Conservation (phyloP, 129 eudicot species). For the Flaveria robusta region DNA sequence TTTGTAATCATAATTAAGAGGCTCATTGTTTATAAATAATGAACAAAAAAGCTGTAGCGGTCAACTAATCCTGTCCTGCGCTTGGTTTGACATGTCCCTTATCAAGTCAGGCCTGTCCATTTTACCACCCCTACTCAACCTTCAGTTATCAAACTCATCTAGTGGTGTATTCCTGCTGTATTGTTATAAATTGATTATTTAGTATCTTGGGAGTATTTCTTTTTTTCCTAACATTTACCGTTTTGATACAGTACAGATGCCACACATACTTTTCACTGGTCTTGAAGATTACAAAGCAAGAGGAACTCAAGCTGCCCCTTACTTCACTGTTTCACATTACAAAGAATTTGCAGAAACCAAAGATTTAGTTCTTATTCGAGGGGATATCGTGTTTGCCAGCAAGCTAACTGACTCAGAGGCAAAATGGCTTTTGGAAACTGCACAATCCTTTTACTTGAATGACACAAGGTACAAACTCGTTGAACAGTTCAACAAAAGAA, state of each 20-base stretch:
- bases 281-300: constrained; percentile 98
- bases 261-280: constrained; percentile 82
- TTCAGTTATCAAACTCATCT: not conserved
- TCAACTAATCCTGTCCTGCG: not conserved
- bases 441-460: constrained; percentile 87
- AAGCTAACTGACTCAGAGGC: constrained; percentile 79
- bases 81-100: not conserved
- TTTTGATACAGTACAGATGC: constrained; percentile 68
- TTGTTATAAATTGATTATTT: not conserved
- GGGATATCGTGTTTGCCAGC: constrained; percentile 83
- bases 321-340: constrained; percentile 75
- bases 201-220: not conserved
- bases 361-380: constrained; percentile 80
- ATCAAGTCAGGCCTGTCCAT: not conserved
- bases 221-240: not conserved
- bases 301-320: constrained; percentile 96
- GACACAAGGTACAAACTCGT: constrained; percentile 77
- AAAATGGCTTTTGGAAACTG: constrained; percentile 76
- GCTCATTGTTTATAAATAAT: not conserved
- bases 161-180: not conserved
- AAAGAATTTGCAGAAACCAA: constrained; percentile 88
- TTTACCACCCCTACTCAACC: not conserved
- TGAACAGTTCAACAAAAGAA: constrained; percentile 79
- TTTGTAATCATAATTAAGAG: not conserved
- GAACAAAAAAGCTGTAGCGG: not conserved